Evolutionary conservation across 2,329 filamentous ascomycete species (phyloP).

Genomic region (Fusarium anguioides): DNA sequence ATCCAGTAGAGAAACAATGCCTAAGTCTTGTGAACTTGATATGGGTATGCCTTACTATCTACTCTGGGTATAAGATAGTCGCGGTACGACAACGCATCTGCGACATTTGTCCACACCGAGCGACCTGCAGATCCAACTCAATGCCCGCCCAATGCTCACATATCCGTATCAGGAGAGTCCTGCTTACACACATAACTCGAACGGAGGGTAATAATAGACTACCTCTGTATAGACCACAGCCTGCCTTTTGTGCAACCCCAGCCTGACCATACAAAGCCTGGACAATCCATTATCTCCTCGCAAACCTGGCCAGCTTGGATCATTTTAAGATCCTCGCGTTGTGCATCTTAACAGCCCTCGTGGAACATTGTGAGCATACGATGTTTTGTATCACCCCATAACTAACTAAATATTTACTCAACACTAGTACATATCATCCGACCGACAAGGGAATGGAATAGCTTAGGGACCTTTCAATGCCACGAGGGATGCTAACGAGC

Average conservation of each 20-base stretch:
- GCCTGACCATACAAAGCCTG: conserved; percentile 9
- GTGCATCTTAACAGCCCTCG: not conserved
- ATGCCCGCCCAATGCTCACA: conserved; percentile 8
- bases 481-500: conserved; percentile 15
- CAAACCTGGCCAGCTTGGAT: conserved; percentile 30
- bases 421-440: not conserved
- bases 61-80: conserved; percentile 13
- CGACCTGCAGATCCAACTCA: conserved; percentile 31
- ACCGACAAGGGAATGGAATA: not conserved
- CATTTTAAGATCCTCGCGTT: conserved; percentile 16
- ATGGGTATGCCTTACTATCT: too few relatives aligned
- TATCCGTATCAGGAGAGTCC: conserved; percentile 29
- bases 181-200: conserved; percentile 14
- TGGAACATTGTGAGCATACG: conserved; percentile 11
- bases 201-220: conserved; percentile 4
- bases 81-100: conserved; percentile 27
- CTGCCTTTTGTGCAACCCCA: conserved; percentile 10
- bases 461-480: conserved; percentile 7
- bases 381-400: conserved; percentile 13
- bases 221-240: not conserved
- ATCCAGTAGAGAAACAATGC: not conserved
- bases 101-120: conserved; percentile 20
- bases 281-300: not conserved
- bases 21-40: not conserved
- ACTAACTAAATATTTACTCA: not conserved